phyloP scores from a whole-genome alignment of 805 yeast genomes.

The Candida sanyiensis region DNA sequence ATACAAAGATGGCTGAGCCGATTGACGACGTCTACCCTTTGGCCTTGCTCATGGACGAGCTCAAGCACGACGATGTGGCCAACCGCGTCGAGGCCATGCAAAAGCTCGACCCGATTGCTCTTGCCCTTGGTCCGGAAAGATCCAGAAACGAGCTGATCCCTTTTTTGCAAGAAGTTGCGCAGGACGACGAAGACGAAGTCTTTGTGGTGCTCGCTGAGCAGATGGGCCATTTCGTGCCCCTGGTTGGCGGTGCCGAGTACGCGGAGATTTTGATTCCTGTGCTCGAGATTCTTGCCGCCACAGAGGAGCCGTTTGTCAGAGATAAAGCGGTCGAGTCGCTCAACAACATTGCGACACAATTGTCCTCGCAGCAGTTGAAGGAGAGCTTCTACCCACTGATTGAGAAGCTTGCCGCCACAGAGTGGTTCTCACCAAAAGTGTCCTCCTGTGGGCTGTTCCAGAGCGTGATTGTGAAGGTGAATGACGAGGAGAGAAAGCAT shows the following conservation, averaged over 20 bases:
- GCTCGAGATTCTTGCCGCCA: slow-evolving; percentile 77
- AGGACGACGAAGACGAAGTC: slow-evolving; percentile 98
- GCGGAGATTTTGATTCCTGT: slow-evolving; percentile 53
- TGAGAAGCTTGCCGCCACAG: slow-evolving; percentile 73
- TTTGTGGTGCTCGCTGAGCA: slow-evolving; percentile 90
- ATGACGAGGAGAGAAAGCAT: slow-evolving; percentile 48
- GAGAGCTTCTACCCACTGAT: slow-evolving; percentile 70
- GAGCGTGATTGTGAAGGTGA: slow-evolving; percentile 56
- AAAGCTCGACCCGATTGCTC: slow-evolving; percentile 86
- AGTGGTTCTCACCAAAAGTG: slow-evolving; percentile 91
- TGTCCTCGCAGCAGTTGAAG: slow-evolving; percentile 58
- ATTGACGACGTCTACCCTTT: slow-evolving; percentile 69
- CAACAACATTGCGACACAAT: slow-evolving; percentile 58
- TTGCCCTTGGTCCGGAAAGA: slow-evolving; percentile 91
- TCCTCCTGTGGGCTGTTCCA: slow-evolving; percentile 88
- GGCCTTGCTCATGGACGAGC: slow-evolving; percentile 94
- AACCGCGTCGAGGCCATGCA: slow-evolving; percentile 94
- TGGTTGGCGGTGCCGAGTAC: slow-evolving; percentile 74
- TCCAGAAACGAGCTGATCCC: slow-evolving; percentile 87
- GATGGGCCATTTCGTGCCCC: slow-evolving; percentile 80
- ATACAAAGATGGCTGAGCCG: slow-evolving; percentile 4
- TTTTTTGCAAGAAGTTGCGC: slow-evolving; percentile 76
- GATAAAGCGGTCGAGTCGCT: slow-evolving; percentile 90
- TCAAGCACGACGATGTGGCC: slow-evolving; percentile 92
- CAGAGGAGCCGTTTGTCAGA: slow-evolving; percentile 94